Base-by-base conservation (phyloP, 2,329 filamentous ascomycete genomes). In the Phoma sp. region DNA sequence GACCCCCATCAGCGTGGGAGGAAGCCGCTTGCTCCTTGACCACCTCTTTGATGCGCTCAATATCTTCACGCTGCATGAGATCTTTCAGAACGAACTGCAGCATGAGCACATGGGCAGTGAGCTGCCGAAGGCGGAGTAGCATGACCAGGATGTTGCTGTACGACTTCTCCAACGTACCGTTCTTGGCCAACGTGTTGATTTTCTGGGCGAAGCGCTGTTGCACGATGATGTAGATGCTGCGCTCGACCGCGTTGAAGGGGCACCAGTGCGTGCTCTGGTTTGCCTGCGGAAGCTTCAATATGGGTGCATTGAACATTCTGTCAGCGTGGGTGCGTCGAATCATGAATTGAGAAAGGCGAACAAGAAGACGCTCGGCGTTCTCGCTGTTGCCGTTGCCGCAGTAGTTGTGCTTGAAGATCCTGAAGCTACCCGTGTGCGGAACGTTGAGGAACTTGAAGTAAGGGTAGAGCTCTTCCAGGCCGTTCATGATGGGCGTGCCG, bases 321-420 rank as follows among this genome's bases (percentile, higher is more conserved):
- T 84, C 82, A 1, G 71, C 69, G 67, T 86, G 83, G 0, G 84
- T 86, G 6, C 84, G 77, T 5, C 84, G 76, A 15, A 84, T 77
- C 80, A 87, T 83, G 48, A 84, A 79, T 54, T 72, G 76, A 1
- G 68, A 63, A 0, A 81, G 67, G 5, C 77, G 73, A 1, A 71
- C 67, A 2, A 74, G 60, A 0, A 81, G 68, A 3, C 74, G 71
- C 33, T 75, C 69, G 0, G 60, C 59, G 15, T 68, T 70, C 6
- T 76, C 72, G 0, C 67, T 47, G 10, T 70, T 52, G 2, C 64
- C 61, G 0, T 58, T 58, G n/a, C 69, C 67, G 57, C 73, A 75
- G 65, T 79, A 81, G 44, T 80, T 81, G 25, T 75, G 41, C 58
- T 77, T 76, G 69, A 80, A 81, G 29, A 78, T 71, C 46, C 71